Conservation (phyloP, 371 early-diverging fungal genomes). For the Sporodiniella umbellata region DNA sequence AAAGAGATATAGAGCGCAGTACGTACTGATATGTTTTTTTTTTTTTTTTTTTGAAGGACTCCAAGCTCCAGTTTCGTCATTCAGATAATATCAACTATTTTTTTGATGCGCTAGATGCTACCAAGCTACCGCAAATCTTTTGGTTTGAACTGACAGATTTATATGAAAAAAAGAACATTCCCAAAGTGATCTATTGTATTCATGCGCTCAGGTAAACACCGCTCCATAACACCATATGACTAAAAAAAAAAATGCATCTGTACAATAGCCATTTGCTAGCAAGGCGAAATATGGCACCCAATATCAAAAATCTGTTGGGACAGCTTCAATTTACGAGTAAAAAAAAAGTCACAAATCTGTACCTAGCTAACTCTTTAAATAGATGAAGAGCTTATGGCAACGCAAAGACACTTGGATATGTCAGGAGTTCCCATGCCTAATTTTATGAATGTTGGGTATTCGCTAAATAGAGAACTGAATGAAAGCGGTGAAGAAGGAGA, state of each 20-base stretch:
- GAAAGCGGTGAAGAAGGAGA: conserved; percentile 22
- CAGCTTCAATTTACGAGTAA: conserved; percentile 87
- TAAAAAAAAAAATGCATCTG: neutral
- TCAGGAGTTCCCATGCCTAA: conserved; percentile 80
- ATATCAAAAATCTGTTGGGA: conserved; percentile 91
- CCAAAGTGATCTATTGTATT: conserved; percentile 99
- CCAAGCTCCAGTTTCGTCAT: conserved; percentile 90
- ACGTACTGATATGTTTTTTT: neutral
- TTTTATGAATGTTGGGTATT: conserved; percentile 74
- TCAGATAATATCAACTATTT: conserved; percentile 99
- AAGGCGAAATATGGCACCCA: conserved; percentile 80
- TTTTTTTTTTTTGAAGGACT: conserved; percentile 49
- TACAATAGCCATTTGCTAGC: conserved; percentile 80
- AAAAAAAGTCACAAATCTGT: neutral
- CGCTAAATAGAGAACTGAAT: conserved; percentile 65
- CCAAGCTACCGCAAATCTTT: conserved; percentile 90
- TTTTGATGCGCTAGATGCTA: conserved; percentile 76
- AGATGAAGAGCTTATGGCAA: conserved; percentile 82
- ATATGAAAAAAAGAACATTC: conserved; percentile 99
- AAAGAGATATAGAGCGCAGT: neutral
- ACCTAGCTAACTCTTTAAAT: neutral
- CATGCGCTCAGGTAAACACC: conserved; percentile 92
- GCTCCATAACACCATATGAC: neutral
- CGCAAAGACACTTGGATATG: conserved; percentile 80
- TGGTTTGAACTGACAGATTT: conserved; percentile 98